Conservation (phyloP, 768 basidiomycete genomes). For the Termitomyces sp. region DNA sequence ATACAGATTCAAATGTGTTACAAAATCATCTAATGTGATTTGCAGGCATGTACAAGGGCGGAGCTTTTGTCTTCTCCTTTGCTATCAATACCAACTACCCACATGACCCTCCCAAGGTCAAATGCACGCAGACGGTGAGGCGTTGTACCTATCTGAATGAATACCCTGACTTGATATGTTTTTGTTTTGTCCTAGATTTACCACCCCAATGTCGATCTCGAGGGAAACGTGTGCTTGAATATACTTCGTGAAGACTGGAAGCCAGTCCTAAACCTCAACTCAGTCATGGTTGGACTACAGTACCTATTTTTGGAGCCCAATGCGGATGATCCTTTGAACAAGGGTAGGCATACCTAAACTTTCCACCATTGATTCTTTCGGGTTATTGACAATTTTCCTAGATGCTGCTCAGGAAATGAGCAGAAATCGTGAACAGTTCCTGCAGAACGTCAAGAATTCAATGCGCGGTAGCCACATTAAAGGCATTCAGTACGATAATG, state of each 20-base stretch:
- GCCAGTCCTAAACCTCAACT: constrained; percentile 94
- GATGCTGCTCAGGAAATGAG: constrained; percentile 95
- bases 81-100: constrained; percentile 97
- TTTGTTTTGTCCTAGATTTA: constrained; percentile 64
- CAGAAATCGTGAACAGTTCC: constrained; percentile 79
- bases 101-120: constrained; percentile 98
- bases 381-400: constrained; percentile 27
- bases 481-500: constrained; percentile 75
- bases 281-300: constrained; percentile 97
- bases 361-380: neutral
- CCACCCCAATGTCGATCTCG: constrained; percentile 96
- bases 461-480: constrained; percentile 81
- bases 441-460: constrained; percentile 77
- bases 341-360: constrained; percentile 54
- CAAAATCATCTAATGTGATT: neutral
- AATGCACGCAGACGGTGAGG: constrained; percentile 88
- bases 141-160: neutral
- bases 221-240: constrained; percentile 98
- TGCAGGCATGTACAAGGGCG: constrained; percentile 97
- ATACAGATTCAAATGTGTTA: neutral
- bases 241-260: constrained; percentile 99
- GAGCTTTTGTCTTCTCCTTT: constrained; percentile 90
- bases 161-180: neutral
- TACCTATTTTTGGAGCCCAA: constrained; percentile 99
- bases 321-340: constrained; percentile 97